Conservation (phyloP, 2,329 filamentous ascomycete genomes). For the Raffaelea deltoideospora region DNA sequence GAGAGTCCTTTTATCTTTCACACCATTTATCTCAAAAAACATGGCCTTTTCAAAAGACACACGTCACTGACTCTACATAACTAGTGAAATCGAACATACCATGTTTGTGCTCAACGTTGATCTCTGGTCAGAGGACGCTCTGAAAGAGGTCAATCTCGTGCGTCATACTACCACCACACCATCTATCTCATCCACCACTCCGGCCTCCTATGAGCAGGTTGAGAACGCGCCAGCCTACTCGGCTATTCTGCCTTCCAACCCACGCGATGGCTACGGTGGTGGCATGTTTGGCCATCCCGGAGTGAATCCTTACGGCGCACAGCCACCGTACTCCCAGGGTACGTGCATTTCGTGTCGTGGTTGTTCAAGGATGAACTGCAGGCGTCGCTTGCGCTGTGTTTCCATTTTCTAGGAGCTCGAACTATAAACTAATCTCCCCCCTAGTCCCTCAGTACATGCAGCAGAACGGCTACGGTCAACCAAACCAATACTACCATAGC, state of each 20-base stretch:
- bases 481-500: conserved; percentile 17
- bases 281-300: conserved; percentile 11
- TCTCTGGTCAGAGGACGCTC: conserved; percentile 50
- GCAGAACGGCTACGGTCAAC: conserved; percentile 18
- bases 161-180: conserved; percentile 51
- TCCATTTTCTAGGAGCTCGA: not conserved
- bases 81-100: conserved; percentile 41
- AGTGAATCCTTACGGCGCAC: conserved; percentile 14
- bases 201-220: conserved; percentile 56
- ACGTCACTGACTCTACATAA: conserved; percentile 13
- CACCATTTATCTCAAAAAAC: not conserved
- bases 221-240: conserved; percentile 19
- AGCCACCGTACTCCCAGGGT: conserved; percentile 12
- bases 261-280: conserved; percentile 16
- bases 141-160: conserved; percentile 50
- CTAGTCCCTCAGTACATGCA: conserved; percentile 7
- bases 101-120: conserved; percentile 49
- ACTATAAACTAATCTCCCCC: too few species aligned
- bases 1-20: too few species aligned
- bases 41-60: not conserved
- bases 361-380: not conserved
- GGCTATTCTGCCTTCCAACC: conserved; percentile 21
- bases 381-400: not conserved
- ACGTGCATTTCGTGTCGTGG: not conserved
- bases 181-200: conserved; percentile 68